phyloP scores from a whole-genome alignment of 495 filamentous ascomycete species.

The Aspergillus bertholletiae region DNA sequence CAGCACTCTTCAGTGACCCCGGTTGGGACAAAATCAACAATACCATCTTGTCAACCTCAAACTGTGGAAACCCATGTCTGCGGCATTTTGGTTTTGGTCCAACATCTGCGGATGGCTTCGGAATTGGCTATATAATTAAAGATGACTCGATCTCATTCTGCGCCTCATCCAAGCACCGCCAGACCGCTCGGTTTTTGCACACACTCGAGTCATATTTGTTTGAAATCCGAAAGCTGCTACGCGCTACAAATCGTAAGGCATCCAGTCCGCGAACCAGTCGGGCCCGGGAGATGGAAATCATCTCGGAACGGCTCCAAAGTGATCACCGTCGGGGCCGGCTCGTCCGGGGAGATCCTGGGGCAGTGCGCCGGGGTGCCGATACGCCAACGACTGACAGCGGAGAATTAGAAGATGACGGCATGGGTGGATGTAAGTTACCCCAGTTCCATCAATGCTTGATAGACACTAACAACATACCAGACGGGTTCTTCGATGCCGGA shows the following conservation, averaged over 20 bases:
- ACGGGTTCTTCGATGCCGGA: slow-evolving; percentile 94
- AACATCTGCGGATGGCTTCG: slow-evolving; percentile 90
- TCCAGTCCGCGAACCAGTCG: slow-evolving; percentile 54
- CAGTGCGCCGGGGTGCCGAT: slow-evolving; percentile 35
- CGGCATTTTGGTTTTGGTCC: slow-evolving; percentile 97
- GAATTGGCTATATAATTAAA: slow-evolving; percentile 99
- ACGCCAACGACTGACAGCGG: slow-evolving; percentile 57
- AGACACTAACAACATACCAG: slow-evolving; percentile 43
- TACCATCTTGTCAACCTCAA: slow-evolving; percentile 93
- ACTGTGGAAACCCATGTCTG: slow-evolving; percentile 96
- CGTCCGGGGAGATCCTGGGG: slow-evolving; percentile 38
- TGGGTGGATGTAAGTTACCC: slow-evolving; percentile 78
- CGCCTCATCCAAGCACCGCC: slow-evolving; percentile 85
- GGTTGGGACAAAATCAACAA: slow-evolving; percentile 96
- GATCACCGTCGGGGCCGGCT: slow-evolving; percentile 43
- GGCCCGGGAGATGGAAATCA: slow-evolving; percentile 63
- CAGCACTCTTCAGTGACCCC: slow-evolving; percentile 77
- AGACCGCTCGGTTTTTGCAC: slow-evolving; percentile 87
- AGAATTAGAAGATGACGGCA: slow-evolving; percentile 80
- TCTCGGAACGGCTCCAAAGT: slow-evolving; percentile 41
- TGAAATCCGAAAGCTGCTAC: slow-evolving; percentile 81
- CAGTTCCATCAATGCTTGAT: slow-evolving; percentile 9
- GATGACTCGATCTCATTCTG: slow-evolving; percentile 91
- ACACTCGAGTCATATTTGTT: slow-evolving; percentile 84
- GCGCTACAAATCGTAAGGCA: slow-evolving; percentile 57